Evolutionary conservation across 371 early-diverging fungal genomes (phyloP).

Genomic region (Rhizomucor miehei): DNA sequence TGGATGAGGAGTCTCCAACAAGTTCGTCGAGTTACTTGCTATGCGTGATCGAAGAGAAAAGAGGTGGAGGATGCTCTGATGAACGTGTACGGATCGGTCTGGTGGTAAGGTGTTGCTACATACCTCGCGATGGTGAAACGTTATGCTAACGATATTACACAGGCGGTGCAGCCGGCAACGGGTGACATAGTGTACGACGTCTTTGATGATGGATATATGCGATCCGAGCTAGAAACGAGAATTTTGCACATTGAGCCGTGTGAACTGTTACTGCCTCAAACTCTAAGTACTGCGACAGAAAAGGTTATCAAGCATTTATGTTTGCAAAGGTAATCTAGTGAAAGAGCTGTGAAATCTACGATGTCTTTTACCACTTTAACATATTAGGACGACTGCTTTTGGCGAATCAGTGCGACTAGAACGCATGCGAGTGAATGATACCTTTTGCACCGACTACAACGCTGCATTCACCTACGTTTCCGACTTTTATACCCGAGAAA

Average conservation of each 20-base stretch:
- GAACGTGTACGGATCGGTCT: conserved; percentile 48
- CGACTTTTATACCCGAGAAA: conserved; percentile 44
- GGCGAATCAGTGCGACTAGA: conserved; percentile 54
- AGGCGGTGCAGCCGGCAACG: conserved; percentile 68
- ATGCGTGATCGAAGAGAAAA: conserved; percentile 56
- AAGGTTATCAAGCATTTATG: conserved; percentile 45
- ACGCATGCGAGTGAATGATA: conserved; percentile 48
- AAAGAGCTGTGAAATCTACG: no score
- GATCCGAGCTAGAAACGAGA: conserved; percentile 77
- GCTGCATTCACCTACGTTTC: conserved; percentile 50
- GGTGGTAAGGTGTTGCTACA: conserved; percentile 24
- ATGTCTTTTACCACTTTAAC: not conserved
- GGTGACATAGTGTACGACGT: conserved; percentile 76
- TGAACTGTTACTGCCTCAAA: conserved; percentile 68
- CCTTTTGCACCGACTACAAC: conserved; percentile 32
- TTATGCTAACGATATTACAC: not conserved
- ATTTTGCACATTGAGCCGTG: conserved; percentile 72
- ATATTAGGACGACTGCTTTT: conserved; percentile 14
- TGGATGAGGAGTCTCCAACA: conserved; percentile 21
- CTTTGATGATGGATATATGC: conserved; percentile 69
- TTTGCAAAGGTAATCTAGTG: conserved; percentile 19
- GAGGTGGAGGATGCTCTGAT: conserved; percentile 47
- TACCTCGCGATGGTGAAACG: not conserved
- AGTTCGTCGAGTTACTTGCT: conserved; percentile 45
- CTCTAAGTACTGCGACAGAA: conserved; percentile 52